A percentile compares a stretch with the other conserved stretches of the same genome.
phyloP scores from a whole-genome alignment of 768 basidiomycete species.

The Podaxis pistillaris region DNA sequence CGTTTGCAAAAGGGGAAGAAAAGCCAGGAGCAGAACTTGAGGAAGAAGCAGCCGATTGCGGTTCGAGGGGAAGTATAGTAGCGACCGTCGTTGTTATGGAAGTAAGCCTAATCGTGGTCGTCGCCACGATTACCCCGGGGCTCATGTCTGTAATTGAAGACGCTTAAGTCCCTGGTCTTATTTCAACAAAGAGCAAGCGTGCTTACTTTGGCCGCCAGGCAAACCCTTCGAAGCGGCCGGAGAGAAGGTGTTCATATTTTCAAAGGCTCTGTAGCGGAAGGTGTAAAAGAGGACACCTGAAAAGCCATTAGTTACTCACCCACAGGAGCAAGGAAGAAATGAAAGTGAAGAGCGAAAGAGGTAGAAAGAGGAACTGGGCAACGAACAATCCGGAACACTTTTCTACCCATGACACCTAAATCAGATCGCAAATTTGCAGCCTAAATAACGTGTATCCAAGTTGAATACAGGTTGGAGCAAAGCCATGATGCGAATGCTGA shows the following conservation, averaged over 20 bases:
- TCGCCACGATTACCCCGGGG: not conserved
- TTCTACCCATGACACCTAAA: constrained; percentile 9
- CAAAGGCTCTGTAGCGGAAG: not conserved
- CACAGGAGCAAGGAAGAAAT: not conserved
- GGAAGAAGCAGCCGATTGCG: not conserved
- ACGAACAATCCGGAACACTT: not conserved
- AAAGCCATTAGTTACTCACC: not conserved
- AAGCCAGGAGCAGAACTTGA: not conserved
- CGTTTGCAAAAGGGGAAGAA: not conserved
- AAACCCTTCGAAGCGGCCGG: not conserved
- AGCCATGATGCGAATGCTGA: not conserved
- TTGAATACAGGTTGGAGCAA: not conserved
- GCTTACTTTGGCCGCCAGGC: not conserved
- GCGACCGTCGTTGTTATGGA: not conserved
- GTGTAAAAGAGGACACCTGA: not conserved
- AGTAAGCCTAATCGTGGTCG: not conserved
- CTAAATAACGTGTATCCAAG: not conserved
- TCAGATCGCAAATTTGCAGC: not conserved
- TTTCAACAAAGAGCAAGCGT: not conserved
- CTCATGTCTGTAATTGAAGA: not conserved
- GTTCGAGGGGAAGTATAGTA: not conserved
- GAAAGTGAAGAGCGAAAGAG: not conserved
- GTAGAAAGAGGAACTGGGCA: not conserved
- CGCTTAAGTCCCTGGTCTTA: not conserved
- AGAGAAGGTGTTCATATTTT: not conserved